A percentile compares a stretch with the other conserved stretches of the same genome.
Evolutionary conservation across 768 basidiomycete genomes (phyloP).

Genomic region (Galerina marginata): DNA sequence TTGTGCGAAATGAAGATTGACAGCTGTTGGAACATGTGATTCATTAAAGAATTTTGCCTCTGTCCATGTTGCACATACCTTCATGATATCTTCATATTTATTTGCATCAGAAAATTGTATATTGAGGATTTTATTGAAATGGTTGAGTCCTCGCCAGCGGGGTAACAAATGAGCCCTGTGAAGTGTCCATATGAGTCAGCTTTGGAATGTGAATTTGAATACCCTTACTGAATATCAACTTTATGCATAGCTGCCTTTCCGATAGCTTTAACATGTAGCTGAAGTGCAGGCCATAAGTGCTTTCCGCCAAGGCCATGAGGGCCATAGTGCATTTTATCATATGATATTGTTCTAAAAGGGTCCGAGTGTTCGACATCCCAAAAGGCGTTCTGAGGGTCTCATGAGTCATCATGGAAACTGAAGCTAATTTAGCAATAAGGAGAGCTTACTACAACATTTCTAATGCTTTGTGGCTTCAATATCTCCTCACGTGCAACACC

Average conservation of each 20-base stretch:
- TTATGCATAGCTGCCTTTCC: neutral
- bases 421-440: too few relatives aligned
- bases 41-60: neutral
- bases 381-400: slow-evolving; percentile 43
- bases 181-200: too few relatives aligned
- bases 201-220: too few relatives aligned
- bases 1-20: slow-evolving; percentile 24
- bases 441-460: too few relatives aligned
- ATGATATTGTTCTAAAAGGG: slow-evolving; percentile 38
- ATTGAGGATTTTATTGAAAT: slow-evolving; percentile 30
- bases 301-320: slow-evolving; percentile 26
- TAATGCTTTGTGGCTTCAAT: too few relatives aligned
- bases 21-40: slow-evolving; percentile 17
- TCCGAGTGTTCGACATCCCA: slow-evolving; percentile 41
- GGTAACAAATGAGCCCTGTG: slow-evolving; percentile 24
- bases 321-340: slow-evolving; percentile 44
- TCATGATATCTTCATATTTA: slow-evolving; percentile 37
- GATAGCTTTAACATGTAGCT: slow-evolving; percentile 1
- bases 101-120: slow-evolving; percentile 34
- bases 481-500: too few relatives aligned
- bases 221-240: slow-evolving; percentile 10
- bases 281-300: slow-evolving; percentile 14
- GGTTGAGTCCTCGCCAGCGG: slow-evolving; percentile 35
- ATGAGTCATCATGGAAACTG: too few relatives aligned
- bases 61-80: slow-evolving; percentile 28